Evolutionary conservation across 106 monocot species (phyloP).

Genomic region (Agapanthus africanus): DNA sequence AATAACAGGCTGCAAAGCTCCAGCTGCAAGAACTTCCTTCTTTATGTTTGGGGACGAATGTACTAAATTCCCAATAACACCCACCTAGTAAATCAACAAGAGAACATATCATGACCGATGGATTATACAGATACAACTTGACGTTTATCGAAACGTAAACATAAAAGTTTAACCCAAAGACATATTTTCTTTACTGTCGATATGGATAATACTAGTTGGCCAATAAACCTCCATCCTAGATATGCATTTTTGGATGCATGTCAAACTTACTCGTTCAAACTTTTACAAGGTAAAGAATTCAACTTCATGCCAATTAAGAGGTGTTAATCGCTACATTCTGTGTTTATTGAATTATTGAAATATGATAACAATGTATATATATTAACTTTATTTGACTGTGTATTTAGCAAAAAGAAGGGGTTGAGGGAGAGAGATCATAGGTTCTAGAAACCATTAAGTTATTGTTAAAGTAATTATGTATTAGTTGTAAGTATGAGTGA

Average conservation of each 20-base stretch:
- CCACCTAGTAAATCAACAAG: conserved; percentile 47
- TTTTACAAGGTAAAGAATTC: no score
- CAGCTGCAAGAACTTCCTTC: conserved; percentile 89
- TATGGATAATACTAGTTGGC: not conserved
- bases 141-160: not conserved
- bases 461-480: no score
- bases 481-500: no score
- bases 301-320: no score
- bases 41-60: conserved; percentile 99
- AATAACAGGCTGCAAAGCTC: conserved; percentile 95
- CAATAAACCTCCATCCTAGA: not conserved
- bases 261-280: not conserved
- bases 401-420: no score
- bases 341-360: no score
- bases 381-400: no score
- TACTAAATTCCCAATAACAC: conserved; percentile 97
- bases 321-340: no score
- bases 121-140: not conserved
- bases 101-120: not conserved
- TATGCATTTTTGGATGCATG: not conserved
- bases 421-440: no score
- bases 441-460: no score
- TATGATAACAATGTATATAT: no score
- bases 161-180: not conserved
- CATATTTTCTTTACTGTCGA: not conserved